phyloP scores from a whole-genome alignment of 202 grass and related monocot genomes.

The Setaria italica region DNA sequence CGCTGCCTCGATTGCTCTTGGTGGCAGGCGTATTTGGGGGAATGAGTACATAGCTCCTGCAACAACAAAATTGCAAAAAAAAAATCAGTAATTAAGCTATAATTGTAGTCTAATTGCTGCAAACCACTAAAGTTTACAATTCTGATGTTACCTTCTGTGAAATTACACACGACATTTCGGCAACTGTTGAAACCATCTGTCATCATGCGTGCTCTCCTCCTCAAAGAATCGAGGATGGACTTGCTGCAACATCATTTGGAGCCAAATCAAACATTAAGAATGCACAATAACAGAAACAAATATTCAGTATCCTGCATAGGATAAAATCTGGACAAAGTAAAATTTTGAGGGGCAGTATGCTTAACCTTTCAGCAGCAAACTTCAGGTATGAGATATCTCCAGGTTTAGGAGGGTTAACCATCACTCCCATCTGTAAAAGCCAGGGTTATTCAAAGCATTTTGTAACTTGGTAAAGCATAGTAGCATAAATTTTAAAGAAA shows the following conservation, averaged over 20 bases:
- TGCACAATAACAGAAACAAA: conserved; percentile 4
- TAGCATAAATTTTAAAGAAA: conserved; percentile 9
- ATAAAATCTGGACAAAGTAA: conserved; percentile 6
- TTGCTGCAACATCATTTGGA: conserved; percentile 67
- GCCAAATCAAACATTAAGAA: conserved; percentile 34
- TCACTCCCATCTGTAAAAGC: conserved; percentile 82
- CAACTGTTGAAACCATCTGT: conserved; percentile 99
- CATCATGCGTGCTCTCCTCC: conserved; percentile 91
- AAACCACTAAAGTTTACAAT: conserved; percentile 4
- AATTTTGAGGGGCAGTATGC: not conserved
- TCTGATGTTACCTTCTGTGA: conserved; percentile 80
- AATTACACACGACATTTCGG: conserved; percentile 96
- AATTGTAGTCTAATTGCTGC: not conserved
- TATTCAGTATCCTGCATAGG: not conserved
- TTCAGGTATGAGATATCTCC: conserved; percentile 93
- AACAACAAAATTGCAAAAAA: conserved; percentile 41
- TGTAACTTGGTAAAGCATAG: conserved; percentile 34
- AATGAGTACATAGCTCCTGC: conserved; percentile 99
- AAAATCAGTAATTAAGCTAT: conserved; percentile 16
- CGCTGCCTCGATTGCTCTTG: conserved; percentile 82
- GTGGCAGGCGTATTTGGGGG: conserved; percentile 90
- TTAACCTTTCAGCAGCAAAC: conserved; percentile 83
- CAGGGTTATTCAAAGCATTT: conserved; percentile 10
- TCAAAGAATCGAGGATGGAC: conserved; percentile 79
- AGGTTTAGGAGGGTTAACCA: conserved; percentile 98